Evolutionary conservation across 2,329 filamentous ascomycete species (phyloP).

Genomic region (Alternaria burnsii): DNA sequence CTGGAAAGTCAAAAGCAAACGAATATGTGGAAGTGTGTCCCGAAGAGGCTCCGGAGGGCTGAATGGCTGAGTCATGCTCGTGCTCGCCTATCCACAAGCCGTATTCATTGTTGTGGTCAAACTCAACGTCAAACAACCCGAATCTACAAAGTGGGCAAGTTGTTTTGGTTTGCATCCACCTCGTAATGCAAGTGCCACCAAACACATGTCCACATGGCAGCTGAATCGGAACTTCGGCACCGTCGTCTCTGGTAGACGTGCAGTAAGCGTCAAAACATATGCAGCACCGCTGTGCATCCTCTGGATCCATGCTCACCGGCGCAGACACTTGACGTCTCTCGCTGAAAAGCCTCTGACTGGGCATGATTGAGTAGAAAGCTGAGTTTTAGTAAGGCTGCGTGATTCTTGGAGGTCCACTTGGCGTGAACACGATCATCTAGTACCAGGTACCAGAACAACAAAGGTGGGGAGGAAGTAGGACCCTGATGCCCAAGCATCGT

Average conservation of each 20-base stretch:
- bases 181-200: conserved; percentile 22
- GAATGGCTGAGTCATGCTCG: conserved; percentile 6
- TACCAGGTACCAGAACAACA: conserved; percentile 6
- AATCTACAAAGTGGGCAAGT: conserved; percentile 28
- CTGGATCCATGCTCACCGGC: conserved; percentile 10
- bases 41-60: not conserved
- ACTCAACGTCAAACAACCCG: not conserved
- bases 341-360: conserved; percentile 2
- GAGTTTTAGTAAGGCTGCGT: not conserved
- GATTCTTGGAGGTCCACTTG: conserved; percentile 1
- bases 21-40: not conserved
- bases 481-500: not conserved
- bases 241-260: conserved; percentile 1
- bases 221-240: conserved; percentile 19
- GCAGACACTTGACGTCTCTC: not conserved
- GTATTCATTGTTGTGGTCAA: not conserved
- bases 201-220: conserved; percentile 27
- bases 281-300: conserved; percentile 16
- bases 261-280: conserved; percentile 25
- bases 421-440: conserved; percentile 9
- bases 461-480: conserved; percentile 10
- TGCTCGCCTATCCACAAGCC: not conserved
- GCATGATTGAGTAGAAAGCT: conserved; percentile 10
- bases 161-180: conserved; percentile 16
- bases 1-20: not conserved